Conservation (phyloP, 2,329 filamentous ascomycete genomes). For the Colletotrichum eleusines region DNA sequence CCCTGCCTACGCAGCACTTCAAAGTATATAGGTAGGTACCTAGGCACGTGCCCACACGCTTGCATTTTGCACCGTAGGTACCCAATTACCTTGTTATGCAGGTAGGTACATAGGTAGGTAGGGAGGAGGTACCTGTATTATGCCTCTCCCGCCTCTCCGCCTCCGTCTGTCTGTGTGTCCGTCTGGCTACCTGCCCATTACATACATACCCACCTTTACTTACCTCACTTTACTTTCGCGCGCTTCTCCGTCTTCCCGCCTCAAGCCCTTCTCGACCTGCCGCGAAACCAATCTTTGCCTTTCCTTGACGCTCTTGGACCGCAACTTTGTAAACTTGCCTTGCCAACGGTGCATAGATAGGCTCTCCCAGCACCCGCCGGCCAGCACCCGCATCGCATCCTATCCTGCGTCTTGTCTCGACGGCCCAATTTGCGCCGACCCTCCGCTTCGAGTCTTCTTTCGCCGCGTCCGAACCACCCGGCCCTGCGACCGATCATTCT, state of each 20-base stretch:
- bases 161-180: not conserved
- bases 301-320: not conserved
- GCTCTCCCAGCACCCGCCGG: not conserved
- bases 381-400: not conserved
- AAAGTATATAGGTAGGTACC: not conserved
- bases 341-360: no score
- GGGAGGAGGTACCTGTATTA: no score
- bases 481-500: conserved; percentile 10
- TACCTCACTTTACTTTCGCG: not conserved
- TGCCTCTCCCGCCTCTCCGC: conserved; percentile 9
- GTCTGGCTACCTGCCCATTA: not conserved
- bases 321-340: no score
- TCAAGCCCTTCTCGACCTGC: conserved; percentile 25
- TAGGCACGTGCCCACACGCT: no score
- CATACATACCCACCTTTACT: not conserved
- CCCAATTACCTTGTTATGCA: no score
- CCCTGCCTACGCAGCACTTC: not conserved
- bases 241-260: conserved; percentile 6
- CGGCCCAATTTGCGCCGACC: conserved; percentile 40
- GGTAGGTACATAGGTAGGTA: no score
- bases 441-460: conserved; percentile 28
- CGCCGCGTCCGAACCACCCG: conserved; percentile 39
- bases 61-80: conserved; percentile 9
- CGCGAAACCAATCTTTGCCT: not conserved
- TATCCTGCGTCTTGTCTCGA: not conserved